phyloP scores from a whole-genome alignment of 306 rosid species.

The Boehmeria nivea region DNA sequence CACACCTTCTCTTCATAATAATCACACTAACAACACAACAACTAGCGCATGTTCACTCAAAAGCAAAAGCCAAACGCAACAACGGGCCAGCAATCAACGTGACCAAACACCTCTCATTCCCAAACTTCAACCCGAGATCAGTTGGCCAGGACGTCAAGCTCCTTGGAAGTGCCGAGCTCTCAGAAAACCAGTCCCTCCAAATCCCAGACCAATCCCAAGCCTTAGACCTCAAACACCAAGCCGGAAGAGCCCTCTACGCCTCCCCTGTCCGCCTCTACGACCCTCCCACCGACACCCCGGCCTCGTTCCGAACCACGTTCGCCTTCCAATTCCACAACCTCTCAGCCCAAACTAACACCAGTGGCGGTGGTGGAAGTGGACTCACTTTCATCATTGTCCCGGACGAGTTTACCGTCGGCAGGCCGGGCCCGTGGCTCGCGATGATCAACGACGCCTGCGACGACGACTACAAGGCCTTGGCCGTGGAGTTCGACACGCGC shows the following conservation, averaged over 20 bases:
- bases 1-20: no score
- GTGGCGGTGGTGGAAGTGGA: slow-evolving; percentile 55
- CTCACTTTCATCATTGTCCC: slow-evolving; percentile 71
- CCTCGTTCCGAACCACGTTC: slow-evolving; percentile 63
- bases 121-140: slow-evolving; percentile 49
- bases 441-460: slow-evolving; percentile 83
- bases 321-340: slow-evolving; percentile 49
- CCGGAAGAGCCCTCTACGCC: slow-evolving; percentile 67
- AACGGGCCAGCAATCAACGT: slow-evolving; percentile 40
- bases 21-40: no score
- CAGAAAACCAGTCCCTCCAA: slow-evolving; percentile 47
- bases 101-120: slow-evolving; percentile 51
- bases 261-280: slow-evolving; percentile 58
- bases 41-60: slow-evolving; percentile 23
- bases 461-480: slow-evolving; percentile 54
- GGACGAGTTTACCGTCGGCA: slow-evolving; percentile 76
- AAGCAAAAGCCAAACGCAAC: slow-evolving; percentile 4
- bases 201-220: slow-evolving; percentile 52
- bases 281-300: slow-evolving; percentile 48
- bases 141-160: slow-evolving; percentile 53
- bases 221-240: slow-evolving; percentile 44
- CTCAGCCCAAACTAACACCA: background rate
- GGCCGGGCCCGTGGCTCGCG: slow-evolving; percentile 78
- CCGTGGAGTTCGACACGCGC: slow-evolving; percentile 65
- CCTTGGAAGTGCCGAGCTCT: slow-evolving; percentile 60